These are phyloP conservation scores for Scleromitrula shiraiana DNA, from an alignment of 2,329 filamentous ascomycete genomes.

Conservation along the genomic window DNA sequence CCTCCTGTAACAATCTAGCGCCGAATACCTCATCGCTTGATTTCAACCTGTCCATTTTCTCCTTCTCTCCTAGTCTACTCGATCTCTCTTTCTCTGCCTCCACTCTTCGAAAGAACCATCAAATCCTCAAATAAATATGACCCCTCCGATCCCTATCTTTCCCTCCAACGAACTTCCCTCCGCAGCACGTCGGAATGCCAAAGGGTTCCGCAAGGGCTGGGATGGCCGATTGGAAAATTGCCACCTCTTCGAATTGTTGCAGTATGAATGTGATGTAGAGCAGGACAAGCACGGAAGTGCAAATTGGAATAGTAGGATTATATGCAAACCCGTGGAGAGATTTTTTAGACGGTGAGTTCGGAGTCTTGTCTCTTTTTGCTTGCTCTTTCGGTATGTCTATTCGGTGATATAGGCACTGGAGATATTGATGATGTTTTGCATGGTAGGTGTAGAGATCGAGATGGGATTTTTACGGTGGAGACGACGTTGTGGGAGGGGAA, in stretches of 20 bases:
- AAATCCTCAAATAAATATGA: slow-evolving; percentile 35
- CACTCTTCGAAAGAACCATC: not conserved
- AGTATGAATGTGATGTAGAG: slow-evolving; percentile 40
- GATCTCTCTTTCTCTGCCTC: not conserved
- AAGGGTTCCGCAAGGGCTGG: slow-evolving; percentile 42
- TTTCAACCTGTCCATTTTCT: slow-evolving; percentile 4
- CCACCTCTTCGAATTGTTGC: slow-evolving; percentile 15
- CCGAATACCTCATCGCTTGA: slow-evolving; percentile 30
- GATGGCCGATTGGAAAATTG: slow-evolving; percentile 47
- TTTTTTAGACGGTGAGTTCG: slow-evolving; percentile 50
- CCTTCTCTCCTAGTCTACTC: not conserved
- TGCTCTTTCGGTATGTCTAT: not conserved
- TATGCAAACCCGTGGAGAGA: slow-evolving; percentile 49
- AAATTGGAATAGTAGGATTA: slow-evolving; percentile 29
- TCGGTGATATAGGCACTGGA: not conserved
- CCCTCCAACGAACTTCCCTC: slow-evolving; percentile 42
- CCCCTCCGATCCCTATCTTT: slow-evolving; percentile 50
- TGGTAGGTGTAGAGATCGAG: slow-evolving; percentile 48
- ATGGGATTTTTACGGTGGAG: slow-evolving; percentile 51
- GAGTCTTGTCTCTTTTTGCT: slow-evolving; percentile 2
- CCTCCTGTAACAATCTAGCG: slow-evolving; percentile 42
- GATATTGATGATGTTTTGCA: slow-evolving; percentile 8
- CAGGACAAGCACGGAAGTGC: slow-evolving; percentile 39
- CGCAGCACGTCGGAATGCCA: slow-evolving; percentile 22
- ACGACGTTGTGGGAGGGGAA: slow-evolving; percentile 53